phyloP scores from a whole-genome alignment of 2,329 filamentous ascomycete species.

The Ceratocystis colombiana region DNA sequence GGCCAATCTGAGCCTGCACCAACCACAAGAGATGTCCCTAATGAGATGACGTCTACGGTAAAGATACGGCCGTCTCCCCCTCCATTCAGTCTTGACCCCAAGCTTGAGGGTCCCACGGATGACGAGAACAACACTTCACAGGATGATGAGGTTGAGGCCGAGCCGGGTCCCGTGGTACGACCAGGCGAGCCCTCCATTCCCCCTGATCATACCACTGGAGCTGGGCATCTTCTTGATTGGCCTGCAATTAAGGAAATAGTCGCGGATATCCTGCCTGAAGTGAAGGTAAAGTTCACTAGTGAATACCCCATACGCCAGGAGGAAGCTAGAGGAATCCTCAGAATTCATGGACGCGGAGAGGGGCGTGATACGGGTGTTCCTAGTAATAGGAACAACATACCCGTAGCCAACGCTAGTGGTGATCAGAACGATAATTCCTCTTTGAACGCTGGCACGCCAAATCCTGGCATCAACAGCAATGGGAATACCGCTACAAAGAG shows the following conservation, averaged over 20 bases:
- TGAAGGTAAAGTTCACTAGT: conserved; percentile 47
- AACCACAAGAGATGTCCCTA: neutral
- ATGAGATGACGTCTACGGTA: conserved; percentile 17
- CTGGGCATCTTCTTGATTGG: conserved; percentile 69
- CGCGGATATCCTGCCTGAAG: conserved; percentile 38
- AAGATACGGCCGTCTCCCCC: conserved; percentile 8
- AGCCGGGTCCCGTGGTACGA: conserved; percentile 43
- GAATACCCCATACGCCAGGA: conserved; percentile 71
- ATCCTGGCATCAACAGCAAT: neutral
- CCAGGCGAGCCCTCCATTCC: conserved; percentile 62
- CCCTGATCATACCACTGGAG: conserved; percentile 80
- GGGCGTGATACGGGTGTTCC: conserved; percentile 34
- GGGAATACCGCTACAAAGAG: neutral
- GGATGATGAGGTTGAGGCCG: conserved; percentile 43
- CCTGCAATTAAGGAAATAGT: conserved; percentile 57
- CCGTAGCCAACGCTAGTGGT: neutral
- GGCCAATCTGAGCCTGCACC: neutral
- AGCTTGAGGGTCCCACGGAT: neutral
- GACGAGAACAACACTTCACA: conserved; percentile 26
- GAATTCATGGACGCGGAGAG: conserved; percentile 70
- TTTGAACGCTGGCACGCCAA: neutral
- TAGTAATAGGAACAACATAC: neutral
- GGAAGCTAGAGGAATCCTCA: conserved; percentile 60
- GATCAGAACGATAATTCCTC: neutral
- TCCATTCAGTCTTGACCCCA: neutral